Base-by-base conservation (phyloP, 2,329 filamentous ascomycete genomes). In the Paracamarosporium sp. region DNA sequence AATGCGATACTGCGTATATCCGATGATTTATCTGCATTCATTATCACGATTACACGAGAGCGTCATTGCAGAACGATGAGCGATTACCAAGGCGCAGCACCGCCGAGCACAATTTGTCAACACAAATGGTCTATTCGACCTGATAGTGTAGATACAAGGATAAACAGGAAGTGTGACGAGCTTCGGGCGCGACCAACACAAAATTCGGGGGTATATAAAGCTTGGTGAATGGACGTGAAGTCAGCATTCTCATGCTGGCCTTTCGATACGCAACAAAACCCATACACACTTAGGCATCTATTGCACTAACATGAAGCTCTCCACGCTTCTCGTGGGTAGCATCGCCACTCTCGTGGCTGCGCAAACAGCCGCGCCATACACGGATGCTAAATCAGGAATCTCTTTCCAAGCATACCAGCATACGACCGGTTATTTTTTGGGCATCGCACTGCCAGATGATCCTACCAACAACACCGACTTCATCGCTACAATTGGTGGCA, bases 401-500 rank as follows among this genome's bases (percentile, higher is more conserved):
- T 66, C 68, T 2, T 71, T 72, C 63, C 65, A 64, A 43, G 53
- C 57, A 22, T 65, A 64, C 50, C 25, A 66, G 59, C 45, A 77
- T 72, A 7, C 53, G 44, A 52, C 57, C 8, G 78, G 76, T 13
- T 83, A 77, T 63, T 77, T 74, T 50, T 82, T 84, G 55, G 82
- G 82, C 57, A 73, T 86, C 27, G 81, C 80, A 0, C 68, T 84
- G 1, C 83, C 83, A 1, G 50, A 50, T 13, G 63, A 66, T 25
- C 72, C 78, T 46, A 78, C 72, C 5, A 66, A 78, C 15, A 78
- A 70, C 2, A 77, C 78, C 6, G 83, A 86, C 67, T 80, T 86
- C 59, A 83, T 86, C 59, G 81, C 80, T 8, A 81, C 84, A 57
- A 75, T 86, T 44, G 79, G 83, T 6, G 80, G 80, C 24, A 76